Conservation (phyloP, 2,329 filamentous ascomycete species). For the Hyphodiscus sp. region DNA sequence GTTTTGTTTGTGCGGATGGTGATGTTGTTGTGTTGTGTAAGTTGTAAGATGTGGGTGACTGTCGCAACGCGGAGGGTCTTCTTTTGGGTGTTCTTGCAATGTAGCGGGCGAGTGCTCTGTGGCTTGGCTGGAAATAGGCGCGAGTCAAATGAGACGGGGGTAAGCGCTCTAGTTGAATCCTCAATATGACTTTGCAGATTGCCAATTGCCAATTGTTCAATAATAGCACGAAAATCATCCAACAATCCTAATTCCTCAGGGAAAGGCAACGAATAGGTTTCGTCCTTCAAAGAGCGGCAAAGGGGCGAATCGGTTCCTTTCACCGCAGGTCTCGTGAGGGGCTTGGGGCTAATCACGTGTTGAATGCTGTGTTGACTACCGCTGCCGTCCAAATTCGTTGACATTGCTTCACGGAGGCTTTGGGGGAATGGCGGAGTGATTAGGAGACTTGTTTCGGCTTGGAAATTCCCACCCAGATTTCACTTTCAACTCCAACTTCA, state of each 20-base stretch:
- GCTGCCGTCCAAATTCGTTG: no score
- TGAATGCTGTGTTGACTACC: no score
- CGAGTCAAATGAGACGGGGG: background rate
- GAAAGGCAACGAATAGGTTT: background rate
- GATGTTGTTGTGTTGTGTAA: slow-evolving; percentile 17
- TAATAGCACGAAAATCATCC: background rate
- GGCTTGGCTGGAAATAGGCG: background rate
- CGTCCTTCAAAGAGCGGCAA: background rate
- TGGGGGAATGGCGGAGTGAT: no score
- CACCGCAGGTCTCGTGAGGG: background rate
- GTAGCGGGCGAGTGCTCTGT: background rate
- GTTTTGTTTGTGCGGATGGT: slow-evolving; percentile 33
- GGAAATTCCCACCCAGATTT: no score
- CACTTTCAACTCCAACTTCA: no score
- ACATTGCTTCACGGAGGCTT: no score
- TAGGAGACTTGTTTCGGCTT: no score
- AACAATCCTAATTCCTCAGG: background rate
- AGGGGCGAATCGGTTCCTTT: background rate
- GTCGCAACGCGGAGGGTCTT: slow-evolving; percentile 3
- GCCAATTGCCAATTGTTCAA: background rate
- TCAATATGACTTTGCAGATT: background rate
- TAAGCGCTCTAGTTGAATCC: background rate
- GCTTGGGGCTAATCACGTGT: background rate
- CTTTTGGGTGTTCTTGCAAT: slow-evolving; percentile 3
- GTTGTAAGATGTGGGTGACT: slow-evolving; percentile 11